phyloP scores from a whole-genome alignment of 768 basidiomycete genomes.

The Chlorophyllum brunneum region DNA sequence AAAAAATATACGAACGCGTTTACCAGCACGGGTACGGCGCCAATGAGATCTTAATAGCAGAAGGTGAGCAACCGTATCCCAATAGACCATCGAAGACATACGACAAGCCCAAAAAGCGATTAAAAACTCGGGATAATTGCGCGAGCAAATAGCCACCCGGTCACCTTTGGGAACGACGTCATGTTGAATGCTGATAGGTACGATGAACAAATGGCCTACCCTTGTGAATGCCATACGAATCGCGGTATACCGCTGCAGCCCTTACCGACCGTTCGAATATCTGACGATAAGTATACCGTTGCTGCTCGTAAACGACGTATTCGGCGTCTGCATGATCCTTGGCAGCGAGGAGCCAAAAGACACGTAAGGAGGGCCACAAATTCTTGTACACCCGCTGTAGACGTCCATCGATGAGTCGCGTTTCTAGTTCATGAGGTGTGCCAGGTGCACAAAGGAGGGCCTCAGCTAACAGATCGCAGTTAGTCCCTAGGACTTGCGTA shows the following conservation, averaged over 20 bases:
- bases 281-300: constrained; percentile 40
- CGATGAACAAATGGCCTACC: constrained; percentile 20
- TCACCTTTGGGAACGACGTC: constrained; percentile 25
- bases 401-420: constrained; percentile 38
- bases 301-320: constrained; percentile 48
- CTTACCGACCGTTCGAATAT: constrained; percentile 32
- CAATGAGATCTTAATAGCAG: constrained; percentile 33
- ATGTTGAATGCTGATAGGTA: neutral
- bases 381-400: constrained; percentile 50
- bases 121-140: constrained; percentile 46
- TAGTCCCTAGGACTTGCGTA: no score
- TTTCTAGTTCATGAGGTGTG: constrained; percentile 38
- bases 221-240: constrained; percentile 47
- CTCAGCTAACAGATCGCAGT: constrained; percentile 22
- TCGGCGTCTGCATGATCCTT: constrained; percentile 32
- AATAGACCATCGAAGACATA: constrained; percentile 15
- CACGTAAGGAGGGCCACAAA: constrained; percentile 42
- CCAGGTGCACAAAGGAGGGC: constrained; percentile 37
- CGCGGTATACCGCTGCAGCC: constrained; percentile 31
- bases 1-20: constrained; percentile 35
- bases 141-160: constrained; percentile 42
- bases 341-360: constrained; percentile 41
- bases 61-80: neutral
- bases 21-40: constrained; percentile 43
- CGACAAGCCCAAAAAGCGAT: constrained; percentile 48